Conservation (phyloP, 768 basidiomycete genomes). For the Pisolithus orientalis region DNA sequence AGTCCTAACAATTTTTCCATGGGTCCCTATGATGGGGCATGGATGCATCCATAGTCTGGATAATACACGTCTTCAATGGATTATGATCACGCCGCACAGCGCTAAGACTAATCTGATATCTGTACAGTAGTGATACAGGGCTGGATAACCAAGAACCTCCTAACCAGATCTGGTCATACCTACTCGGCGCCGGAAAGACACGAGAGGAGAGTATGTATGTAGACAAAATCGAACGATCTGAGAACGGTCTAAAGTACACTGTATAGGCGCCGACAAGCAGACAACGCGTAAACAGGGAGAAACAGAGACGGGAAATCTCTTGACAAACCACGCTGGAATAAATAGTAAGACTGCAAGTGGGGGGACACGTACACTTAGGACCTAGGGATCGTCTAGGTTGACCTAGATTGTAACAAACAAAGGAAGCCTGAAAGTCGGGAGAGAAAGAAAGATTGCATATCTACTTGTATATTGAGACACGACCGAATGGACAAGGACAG, state of each 20-base stretch:
- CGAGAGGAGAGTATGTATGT: too few relatives aligned
- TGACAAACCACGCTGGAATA: conserved; percentile 6
- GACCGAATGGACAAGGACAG: conserved; percentile 3
- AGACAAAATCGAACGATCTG: too few relatives aligned
- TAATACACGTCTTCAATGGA: too few relatives aligned
- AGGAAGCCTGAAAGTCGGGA: not conserved
- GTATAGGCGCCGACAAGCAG: not conserved
- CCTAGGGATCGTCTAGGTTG: conserved; percentile 21
- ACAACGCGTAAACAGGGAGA: not conserved
- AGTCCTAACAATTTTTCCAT: too few relatives aligned
- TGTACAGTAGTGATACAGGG: conserved; percentile 26
- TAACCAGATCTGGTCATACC: not conserved
- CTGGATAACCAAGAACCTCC: not conserved
- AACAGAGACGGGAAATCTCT: not conserved
- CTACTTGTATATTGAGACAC: conserved; percentile 18
- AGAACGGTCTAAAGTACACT: conserved; percentile 9
- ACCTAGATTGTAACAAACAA: conserved; percentile 23
- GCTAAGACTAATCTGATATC: not conserved
- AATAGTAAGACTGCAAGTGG: conserved; percentile 9
- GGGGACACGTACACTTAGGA: conserved; percentile 19
- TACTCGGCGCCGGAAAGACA: too few relatives aligned
- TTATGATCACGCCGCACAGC: not conserved
- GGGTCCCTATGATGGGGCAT: too few relatives aligned
- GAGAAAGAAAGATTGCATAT: conserved; percentile 19
- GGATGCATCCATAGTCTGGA: too few relatives aligned